Conservation (phyloP, 1,284 basidiomycete genomes). For the Ustilago curta region DNA sequence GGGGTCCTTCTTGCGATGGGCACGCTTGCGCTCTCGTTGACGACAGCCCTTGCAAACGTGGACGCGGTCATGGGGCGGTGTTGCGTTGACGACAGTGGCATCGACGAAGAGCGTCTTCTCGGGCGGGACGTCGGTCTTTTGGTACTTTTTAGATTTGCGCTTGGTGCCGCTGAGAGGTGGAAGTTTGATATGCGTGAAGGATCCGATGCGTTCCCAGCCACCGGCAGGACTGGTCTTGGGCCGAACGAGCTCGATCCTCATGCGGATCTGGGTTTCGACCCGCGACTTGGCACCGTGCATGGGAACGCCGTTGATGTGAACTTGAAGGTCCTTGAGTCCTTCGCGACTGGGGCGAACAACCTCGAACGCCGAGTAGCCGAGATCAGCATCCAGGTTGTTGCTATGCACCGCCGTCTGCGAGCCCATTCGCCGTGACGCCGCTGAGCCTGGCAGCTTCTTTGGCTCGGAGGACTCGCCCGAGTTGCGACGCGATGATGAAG, state of each 20-base stretch:
- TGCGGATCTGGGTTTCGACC: conserved; percentile 80
- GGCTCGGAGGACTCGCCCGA: conserved; percentile 48
- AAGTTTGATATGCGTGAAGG: conserved; percentile 67
- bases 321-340: conserved; percentile 60
- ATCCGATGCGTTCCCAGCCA: conserved; percentile 66
- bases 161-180: conserved; percentile 68
- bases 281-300: conserved; percentile 88
- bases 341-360: conserved; percentile 56
- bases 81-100: conserved; percentile 73
- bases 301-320: conserved; percentile 83
- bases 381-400: conserved; percentile 60
- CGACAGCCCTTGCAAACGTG: conserved; percentile 78
- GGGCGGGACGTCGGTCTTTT: conserved; percentile 59
- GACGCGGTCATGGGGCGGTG: conserved; percentile 78
- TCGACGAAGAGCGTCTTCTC: conserved; percentile 69
- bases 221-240: conserved; percentile 31
- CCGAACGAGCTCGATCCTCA: conserved; percentile 65
- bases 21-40: conserved; percentile 73
- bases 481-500: conserved; percentile 50
- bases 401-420: conserved; percentile 52
- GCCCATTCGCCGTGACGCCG: conserved; percentile 29
- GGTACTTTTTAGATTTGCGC: conserved; percentile 79
- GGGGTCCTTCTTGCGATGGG: conserved; percentile 61
- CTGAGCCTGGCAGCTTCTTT: conserved; percentile 25
- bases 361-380: conserved; percentile 55